phyloP scores from a whole-genome alignment of 768 basidiomycete species.

The Jaapia argillacea region DNA sequence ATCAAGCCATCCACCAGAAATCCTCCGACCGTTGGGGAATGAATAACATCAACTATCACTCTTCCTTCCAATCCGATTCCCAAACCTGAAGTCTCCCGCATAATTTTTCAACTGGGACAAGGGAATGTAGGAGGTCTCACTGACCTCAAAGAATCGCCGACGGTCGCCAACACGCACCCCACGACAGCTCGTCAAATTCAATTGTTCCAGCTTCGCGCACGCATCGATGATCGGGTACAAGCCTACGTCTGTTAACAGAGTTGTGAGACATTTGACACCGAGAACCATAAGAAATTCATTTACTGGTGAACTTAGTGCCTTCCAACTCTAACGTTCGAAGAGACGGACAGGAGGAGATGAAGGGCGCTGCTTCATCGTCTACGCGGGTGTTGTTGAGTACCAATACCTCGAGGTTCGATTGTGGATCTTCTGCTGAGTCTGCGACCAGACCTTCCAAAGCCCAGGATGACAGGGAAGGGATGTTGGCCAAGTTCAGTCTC shows the following conservation, averaged over 20 bases:
- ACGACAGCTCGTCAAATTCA: constrained; percentile 61
- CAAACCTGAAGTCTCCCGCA: constrained; percentile 9
- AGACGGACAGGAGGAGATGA: constrained; percentile 38
- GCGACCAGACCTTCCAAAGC: constrained; percentile 42
- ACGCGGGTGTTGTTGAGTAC: constrained; percentile 51
- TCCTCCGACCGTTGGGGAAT: no score
- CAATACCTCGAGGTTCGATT: constrained; percentile 36
- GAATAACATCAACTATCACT: constrained; percentile 16
- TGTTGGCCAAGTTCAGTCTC: constrained; percentile 49
- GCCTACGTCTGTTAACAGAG: constrained; percentile 39
- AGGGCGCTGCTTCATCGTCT: constrained; percentile 45
- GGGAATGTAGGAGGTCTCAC: constrained; percentile 1
- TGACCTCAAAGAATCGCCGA: constrained; percentile 57
- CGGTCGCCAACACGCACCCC: constrained; percentile 49
- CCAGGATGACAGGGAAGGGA: constrained; percentile 37
- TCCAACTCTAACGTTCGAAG: constrained; percentile 42
- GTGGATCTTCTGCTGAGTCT: constrained; percentile 16
- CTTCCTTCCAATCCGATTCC: constrained; percentile 23
- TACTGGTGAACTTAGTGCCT: constrained; percentile 52
- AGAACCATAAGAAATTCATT: no score
- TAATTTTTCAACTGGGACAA: background rate
- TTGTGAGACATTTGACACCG: no score
- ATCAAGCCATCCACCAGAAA: no score
- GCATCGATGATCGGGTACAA: constrained; percentile 48
- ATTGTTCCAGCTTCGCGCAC: constrained; percentile 38